Conservation (phyloP, 2,329 filamentous ascomycete genomes). For the Leptographium procerum region DNA sequence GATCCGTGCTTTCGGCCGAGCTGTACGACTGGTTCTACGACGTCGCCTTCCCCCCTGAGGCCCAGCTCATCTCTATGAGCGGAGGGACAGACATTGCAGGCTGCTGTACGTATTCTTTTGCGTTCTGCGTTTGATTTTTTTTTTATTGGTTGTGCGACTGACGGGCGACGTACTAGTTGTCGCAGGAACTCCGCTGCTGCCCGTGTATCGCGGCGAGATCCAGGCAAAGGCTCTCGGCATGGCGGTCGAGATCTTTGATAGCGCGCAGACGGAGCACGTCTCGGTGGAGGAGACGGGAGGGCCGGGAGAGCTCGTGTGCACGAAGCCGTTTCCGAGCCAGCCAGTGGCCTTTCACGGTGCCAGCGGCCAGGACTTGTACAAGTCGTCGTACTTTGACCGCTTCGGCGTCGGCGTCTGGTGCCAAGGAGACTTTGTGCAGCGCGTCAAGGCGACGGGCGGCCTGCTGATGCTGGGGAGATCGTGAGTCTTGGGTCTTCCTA, state of each 20-base stretch:
- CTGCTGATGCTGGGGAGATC: slow-evolving; percentile 30
- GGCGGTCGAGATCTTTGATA: slow-evolving; percentile 32
- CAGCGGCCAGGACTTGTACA: slow-evolving; percentile 25
- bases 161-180: not conserved
- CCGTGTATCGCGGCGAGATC: slow-evolving; percentile 30
- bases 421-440: slow-evolving; percentile 33
- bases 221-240: slow-evolving; percentile 32
- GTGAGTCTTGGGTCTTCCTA: slow-evolving; percentile 9
- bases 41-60: slow-evolving; percentile 20
- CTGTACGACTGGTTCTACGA: slow-evolving; percentile 34
- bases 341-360: slow-evolving; percentile 34
- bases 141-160: no score
- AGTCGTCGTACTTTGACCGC: slow-evolving; percentile 31
- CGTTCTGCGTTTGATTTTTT: no score
- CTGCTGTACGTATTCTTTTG: slow-evolving; percentile 28
- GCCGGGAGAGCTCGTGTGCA: slow-evolving; percentile 32
- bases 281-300: slow-evolving; percentile 21
- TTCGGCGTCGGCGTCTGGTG: slow-evolving; percentile 29
- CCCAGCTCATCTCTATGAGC: slow-evolving; percentile 29
- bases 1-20: slow-evolving; percentile 28
- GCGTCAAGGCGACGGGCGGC: slow-evolving; percentile 27
- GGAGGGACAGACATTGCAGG: slow-evolving; percentile 36
- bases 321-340: slow-evolving; percentile 33
- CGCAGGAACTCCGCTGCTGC: slow-evolving; percentile 5
- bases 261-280: slow-evolving; percentile 19